These are phyloP conservation scores for Nevesoporus exiguus DNA, from an alignment of 768 basidiomycete genomes.

Conservation along the genomic window DNA sequence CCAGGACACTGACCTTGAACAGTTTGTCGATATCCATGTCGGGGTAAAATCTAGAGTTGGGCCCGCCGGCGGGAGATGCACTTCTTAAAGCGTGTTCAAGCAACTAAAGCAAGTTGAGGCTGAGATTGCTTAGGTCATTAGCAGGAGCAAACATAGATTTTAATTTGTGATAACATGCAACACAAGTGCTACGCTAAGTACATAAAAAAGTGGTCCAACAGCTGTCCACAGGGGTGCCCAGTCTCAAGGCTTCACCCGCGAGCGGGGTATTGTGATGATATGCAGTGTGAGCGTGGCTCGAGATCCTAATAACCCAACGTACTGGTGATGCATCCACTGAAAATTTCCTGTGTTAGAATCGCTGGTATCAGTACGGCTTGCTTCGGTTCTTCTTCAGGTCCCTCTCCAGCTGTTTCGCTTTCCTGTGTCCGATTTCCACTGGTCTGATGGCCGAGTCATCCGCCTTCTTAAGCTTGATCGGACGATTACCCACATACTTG, in stretches of 20 bases:
- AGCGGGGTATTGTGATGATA: slow-evolving; percentile 5
- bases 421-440: slow-evolving; percentile 90
- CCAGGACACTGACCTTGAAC: slow-evolving; percentile 39
- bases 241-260: slow-evolving; percentile 7
- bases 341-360: neutral
- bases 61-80: too few relatives aligned
- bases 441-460: slow-evolving; percentile 81
- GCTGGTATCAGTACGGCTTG: slow-evolving; percentile 66
- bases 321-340: slow-evolving; percentile 19
- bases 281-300: slow-evolving; percentile 24
- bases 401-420: slow-evolving; percentile 87
- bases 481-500: slow-evolving; percentile 97
- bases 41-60: neutral
- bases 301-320: slow-evolving; percentile 25
- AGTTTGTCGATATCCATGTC: slow-evolving; percentile 49
- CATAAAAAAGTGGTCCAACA: neutral
- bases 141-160: too few relatives aligned
- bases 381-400: slow-evolving; percentile 86
- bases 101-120: neutral
- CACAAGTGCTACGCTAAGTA: neutral
- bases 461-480: slow-evolving; percentile 95
- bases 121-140: neutral
- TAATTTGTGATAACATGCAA: neutral
- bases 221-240: neutral
- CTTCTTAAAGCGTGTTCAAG: too few relatives aligned